phyloP scores from a whole-genome alignment of 1,139 yeast genomes.

The Suhomyces atakaporum region DNA sequence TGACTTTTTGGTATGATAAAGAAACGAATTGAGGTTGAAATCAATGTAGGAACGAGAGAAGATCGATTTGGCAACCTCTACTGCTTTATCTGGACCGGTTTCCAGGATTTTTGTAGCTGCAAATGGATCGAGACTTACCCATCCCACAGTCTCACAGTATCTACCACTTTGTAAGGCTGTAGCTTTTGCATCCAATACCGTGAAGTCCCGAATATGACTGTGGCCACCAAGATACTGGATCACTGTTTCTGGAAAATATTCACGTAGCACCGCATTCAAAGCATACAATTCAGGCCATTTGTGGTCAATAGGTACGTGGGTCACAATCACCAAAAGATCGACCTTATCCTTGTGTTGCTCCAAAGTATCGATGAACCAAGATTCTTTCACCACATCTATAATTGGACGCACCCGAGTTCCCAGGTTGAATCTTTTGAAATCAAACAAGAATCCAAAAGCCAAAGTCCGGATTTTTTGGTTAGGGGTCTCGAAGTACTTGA shows the following conservation, averaged over 20 bases:
- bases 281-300: constrained; percentile 56
- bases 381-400: constrained; percentile 50
- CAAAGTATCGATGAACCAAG: constrained; percentile 65
- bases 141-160: constrained; percentile 90
- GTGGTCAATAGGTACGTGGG: constrained; percentile 77
- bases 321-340: constrained; percentile 70
- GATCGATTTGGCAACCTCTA: constrained; percentile 17
- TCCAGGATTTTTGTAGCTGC: constrained; percentile 6
- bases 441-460: constrained; percentile 78
- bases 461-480: constrained; percentile 54
- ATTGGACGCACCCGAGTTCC: constrained; percentile 69
- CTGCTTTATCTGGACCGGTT: constrained; percentile 13
- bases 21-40: constrained; percentile 70
- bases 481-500: constrained; percentile 64
- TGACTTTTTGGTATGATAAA: constrained; percentile 53
- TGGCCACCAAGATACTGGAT: constrained; percentile 96
- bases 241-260: constrained; percentile 56
- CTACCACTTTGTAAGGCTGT: constrained; percentile 89
- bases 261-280: constrained; percentile 57
- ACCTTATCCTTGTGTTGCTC: constrained; percentile 38
- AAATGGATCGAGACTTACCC: constrained; percentile 57
- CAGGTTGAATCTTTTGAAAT: constrained; percentile 63
- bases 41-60: constrained; percentile 74
- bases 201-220: constrained; percentile 86
- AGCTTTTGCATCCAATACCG: constrained; percentile 62